Conservation (phyloP, 305 asterid species). For the Rubia tinctorum region DNA sequence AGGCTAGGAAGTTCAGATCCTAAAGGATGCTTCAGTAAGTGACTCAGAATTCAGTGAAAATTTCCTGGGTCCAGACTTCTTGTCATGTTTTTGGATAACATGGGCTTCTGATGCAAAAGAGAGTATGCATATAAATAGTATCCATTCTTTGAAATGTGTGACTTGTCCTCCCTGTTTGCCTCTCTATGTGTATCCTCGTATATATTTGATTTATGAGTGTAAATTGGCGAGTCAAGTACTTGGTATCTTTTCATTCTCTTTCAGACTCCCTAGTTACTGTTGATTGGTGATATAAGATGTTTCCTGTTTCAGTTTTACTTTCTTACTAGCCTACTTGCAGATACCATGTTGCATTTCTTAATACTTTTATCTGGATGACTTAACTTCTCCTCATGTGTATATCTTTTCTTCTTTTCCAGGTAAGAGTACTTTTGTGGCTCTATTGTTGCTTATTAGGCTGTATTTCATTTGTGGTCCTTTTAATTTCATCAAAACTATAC, state of each 20-base stretch:
- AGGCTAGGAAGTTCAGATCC: constrained; percentile 99
- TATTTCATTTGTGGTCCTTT: neutral
- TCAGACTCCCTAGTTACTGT: neutral
- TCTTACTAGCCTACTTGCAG: neutral
- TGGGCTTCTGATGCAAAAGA: neutral
- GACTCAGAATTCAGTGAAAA: constrained; percentile 8
- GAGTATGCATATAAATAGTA: neutral
- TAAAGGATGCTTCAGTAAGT: constrained; percentile 99
- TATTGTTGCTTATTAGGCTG: neutral
- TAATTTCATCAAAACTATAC: constrained; percentile 11
- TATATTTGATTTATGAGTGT: neutral
- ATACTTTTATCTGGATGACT: neutral
- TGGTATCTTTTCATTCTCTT: neutral
- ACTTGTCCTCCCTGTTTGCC: neutral
- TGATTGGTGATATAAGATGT: neutral
- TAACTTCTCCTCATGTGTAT: neutral
- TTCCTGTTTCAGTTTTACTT: neutral
- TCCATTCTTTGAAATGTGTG: neutral
- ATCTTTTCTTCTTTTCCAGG: neutral
- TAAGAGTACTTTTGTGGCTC: neutral
- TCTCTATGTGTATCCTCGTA: neutral
- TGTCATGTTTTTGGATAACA: neutral
- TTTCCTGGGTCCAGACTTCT: neutral
- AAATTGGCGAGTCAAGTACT: neutral
- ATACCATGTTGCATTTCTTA: neutral